Percentiles rank a stretch among this genome's conserved stretches.
Evolutionary conservation across 805 yeast genomes (phyloP).

Genomic region (Candida dajiaensis): DNA sequence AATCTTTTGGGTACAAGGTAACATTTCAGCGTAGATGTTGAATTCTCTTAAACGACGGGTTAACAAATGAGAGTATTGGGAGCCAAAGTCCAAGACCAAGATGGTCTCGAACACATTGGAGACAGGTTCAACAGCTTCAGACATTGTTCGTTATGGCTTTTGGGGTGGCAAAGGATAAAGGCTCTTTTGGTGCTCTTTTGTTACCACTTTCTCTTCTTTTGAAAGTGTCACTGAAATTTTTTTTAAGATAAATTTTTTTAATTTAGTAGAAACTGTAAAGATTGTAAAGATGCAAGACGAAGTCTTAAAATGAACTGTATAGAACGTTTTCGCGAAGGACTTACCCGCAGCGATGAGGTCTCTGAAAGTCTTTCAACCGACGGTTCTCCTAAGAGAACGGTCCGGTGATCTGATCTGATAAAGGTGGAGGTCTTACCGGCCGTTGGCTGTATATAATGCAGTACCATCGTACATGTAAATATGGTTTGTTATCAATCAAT

Average conservation of each 20-base stretch:
- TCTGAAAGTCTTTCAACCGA: too few species aligned
- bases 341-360: too few species aligned
- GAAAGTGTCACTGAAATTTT: not conserved
- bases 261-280: not conserved
- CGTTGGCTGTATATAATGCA: too few species aligned
- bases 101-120: conserved; percentile 92
- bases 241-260: not conserved
- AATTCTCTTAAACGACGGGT: conserved; percentile 97
- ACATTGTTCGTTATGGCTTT: conserved; percentile 9
- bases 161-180: not conserved
- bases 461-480: too few species aligned
- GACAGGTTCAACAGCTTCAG: conserved; percentile 44
- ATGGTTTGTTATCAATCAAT: too few species aligned
- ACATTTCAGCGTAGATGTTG: conserved; percentile 98
- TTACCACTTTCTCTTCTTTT: not conserved
- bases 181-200: too few species aligned
- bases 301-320: too few species aligned
- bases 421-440: too few species aligned
- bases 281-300: too few species aligned
- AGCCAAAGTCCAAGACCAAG: conserved; percentile 94
- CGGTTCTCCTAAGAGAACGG: too few species aligned
- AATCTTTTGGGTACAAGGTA: conserved; percentile 98
- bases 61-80: conserved; percentile 95
- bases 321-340: not conserved
- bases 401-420: too few species aligned